Conservation (phyloP, 306 rosid genomes). For the Corylus americana region DNA sequence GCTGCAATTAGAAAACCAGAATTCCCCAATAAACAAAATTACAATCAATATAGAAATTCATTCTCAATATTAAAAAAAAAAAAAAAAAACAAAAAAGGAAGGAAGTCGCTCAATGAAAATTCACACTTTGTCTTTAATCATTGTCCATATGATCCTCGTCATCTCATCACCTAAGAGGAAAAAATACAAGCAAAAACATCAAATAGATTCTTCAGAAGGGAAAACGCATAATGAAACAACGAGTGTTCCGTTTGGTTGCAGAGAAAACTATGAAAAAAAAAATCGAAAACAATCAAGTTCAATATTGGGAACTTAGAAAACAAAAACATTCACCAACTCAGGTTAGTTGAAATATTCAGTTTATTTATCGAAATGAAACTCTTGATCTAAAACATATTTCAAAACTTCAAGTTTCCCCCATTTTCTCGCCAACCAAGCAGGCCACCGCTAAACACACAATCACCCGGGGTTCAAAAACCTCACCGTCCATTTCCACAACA, state of each 20-base stretch:
- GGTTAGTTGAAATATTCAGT: not conserved
- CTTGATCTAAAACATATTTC: not conserved
- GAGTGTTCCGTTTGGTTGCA: not conserved
- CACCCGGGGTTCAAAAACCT: not conserved
- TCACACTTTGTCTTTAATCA: constrained; percentile 80
- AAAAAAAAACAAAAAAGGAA: not conserved
- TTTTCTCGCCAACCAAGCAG: not conserved
- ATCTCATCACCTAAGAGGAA: constrained; percentile 77
- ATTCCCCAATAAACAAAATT: constrained; percentile 5
- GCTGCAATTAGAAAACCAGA: constrained; percentile 52
- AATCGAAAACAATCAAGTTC: not conserved
- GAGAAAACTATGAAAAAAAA: not conserved
- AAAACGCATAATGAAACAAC: not conserved
- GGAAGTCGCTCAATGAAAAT: not conserved
- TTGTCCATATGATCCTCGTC: constrained; percentile 87
- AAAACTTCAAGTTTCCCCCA: not conserved
- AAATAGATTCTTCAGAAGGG: not conserved
- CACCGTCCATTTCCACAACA: constrained; percentile 97
- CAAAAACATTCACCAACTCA: not conserved
- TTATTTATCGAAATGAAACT: not conserved
- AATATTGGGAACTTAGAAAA: not conserved
- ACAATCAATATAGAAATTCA: not conserved
- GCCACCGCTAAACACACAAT: not conserved
- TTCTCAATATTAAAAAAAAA: not conserved
- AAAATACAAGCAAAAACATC: not conserved